A percentile compares a stretch with the other conserved stretches of the same genome.
phyloP scores from a whole-genome alignment of 768 basidiomycete species.

The Nevesoporus exiguus region DNA sequence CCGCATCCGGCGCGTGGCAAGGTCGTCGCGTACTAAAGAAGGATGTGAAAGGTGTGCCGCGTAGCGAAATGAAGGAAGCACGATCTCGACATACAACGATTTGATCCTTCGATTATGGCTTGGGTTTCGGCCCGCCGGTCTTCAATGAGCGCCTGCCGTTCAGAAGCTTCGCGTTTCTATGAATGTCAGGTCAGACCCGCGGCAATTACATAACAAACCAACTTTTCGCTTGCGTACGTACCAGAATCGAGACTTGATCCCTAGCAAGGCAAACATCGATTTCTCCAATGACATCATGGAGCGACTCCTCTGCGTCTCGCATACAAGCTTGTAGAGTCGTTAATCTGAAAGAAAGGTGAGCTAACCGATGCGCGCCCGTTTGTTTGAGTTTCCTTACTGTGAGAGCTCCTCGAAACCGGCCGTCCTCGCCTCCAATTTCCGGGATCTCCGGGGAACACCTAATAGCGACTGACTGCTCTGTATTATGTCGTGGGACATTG shows the following conservation, averaged over 20 bases:
- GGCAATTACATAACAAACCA: slow-evolving; percentile 24
- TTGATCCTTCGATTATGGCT: slow-evolving; percentile 40
- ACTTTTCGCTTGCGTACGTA: slow-evolving; percentile 24
- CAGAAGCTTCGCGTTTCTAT: slow-evolving; percentile 67
- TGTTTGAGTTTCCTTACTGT: slow-evolving; percentile 47
- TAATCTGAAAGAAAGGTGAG: slow-evolving; percentile 39
- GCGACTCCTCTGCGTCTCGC: slow-evolving; percentile 46
- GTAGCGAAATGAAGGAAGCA: slow-evolving; percentile 22
- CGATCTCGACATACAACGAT: slow-evolving; percentile 42
- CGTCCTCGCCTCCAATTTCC: slow-evolving; percentile 39
- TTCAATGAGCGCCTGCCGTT: slow-evolving; percentile 55
- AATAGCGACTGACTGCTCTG: slow-evolving; percentile 12
- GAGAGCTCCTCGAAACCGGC: slow-evolving; percentile 67
- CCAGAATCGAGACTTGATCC: slow-evolving; percentile 40
- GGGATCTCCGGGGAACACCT: slow-evolving; percentile 20
- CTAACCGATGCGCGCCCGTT: background rate
- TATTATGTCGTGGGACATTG: slow-evolving; percentile 20
- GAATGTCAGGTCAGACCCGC: slow-evolving; percentile 21
- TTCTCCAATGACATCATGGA: slow-evolving; percentile 45
- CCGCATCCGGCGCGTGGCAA: slow-evolving; percentile 42
- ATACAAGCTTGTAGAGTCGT: slow-evolving; percentile 52
- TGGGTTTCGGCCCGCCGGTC: slow-evolving; percentile 44
- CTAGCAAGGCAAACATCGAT: slow-evolving; percentile 46
- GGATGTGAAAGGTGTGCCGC: slow-evolving; percentile 10
- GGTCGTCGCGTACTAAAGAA: slow-evolving; percentile 40